Evolutionary conservation across 768 basidiomycete species (phyloP).

Genomic region (Suillus placidus): DNA sequence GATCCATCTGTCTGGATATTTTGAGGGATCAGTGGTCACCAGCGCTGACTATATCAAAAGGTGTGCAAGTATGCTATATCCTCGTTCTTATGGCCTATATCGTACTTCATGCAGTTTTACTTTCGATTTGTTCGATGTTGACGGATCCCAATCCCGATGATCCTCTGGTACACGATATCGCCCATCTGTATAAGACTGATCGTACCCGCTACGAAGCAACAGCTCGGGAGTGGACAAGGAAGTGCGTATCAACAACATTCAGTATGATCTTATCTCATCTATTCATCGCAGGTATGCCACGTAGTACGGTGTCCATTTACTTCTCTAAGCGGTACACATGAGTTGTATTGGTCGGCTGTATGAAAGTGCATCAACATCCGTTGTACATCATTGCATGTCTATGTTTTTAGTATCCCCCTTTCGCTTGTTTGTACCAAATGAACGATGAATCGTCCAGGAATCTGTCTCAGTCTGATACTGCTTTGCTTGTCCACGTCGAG

Average conservation of each 20-base stretch:
- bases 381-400: conserved; percentile 32
- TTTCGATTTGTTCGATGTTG: conserved; percentile 99
- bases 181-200: conserved; percentile 99
- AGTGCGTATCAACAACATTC: conserved; percentile 56
- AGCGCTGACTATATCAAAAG: conserved; percentile 98
- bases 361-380: conserved; percentile 36
- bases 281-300: conserved; percentile 47
- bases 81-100: conserved; percentile 11
- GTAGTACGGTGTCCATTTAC: conserved; percentile 42
- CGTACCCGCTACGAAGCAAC: conserved; percentile 96
- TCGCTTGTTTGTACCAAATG: conserved; percentile 11
- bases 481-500: background rate
- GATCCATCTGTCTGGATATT: conserved; percentile 98
- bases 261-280: conserved; percentile 8
- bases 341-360: conserved; percentile 35
- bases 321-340: conserved; percentile 24
- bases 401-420: conserved; percentile 36
- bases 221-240: conserved; percentile 99
- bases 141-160: conserved; percentile 99
- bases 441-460: conserved; percentile 5
- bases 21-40: conserved; percentile 99
- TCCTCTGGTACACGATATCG: conserved; percentile 97
- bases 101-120: conserved; percentile 59
- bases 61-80: conserved; percentile 44
- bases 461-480: background rate